phyloP scores from a whole-genome alignment of 148 eudicot species.

The Euryodendron excelsum region DNA sequence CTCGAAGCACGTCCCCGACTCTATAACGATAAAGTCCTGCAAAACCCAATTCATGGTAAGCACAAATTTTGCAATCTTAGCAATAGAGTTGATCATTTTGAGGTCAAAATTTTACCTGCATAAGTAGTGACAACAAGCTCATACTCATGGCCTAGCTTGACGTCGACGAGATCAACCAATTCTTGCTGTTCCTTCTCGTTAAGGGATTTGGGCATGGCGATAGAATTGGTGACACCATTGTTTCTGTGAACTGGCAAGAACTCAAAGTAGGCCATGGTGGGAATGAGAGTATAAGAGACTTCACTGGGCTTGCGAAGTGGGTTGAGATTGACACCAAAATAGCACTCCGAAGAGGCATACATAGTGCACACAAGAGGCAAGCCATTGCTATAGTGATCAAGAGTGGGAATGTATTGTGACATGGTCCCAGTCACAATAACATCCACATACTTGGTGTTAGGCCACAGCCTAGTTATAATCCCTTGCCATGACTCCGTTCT shows the following conservation, averaged over 20 bases:
- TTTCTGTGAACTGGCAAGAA: constrained; percentile 65
- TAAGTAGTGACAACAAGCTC: constrained; percentile 84
- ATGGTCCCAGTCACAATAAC: constrained; percentile 84
- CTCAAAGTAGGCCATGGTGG: constrained; percentile 75
- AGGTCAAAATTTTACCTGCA: constrained; percentile 41
- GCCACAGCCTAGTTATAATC: constrained; percentile 70
- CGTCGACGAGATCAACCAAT: constrained; percentile 62
- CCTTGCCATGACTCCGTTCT: constrained; percentile 55
- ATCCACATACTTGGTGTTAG: constrained; percentile 76
- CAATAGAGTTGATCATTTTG: too few relatives aligned
- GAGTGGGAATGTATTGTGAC: constrained; percentile 80
- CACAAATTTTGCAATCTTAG: not conserved
- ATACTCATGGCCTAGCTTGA: constrained; percentile 72
- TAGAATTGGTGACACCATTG: constrained; percentile 39
- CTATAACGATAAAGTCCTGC: constrained; percentile 72
- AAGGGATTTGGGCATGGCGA: constrained; percentile 50
- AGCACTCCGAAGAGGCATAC: constrained; percentile 83
- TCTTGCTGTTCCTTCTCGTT: constrained; percentile 67
- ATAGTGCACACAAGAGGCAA: constrained; percentile 75
- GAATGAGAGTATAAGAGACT: constrained; percentile 69
- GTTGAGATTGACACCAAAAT: constrained; percentile 75
- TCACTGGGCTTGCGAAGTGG: constrained; percentile 73
- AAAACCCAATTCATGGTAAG: not conserved
- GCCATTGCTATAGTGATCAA: constrained; percentile 68
- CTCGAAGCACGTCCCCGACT: constrained; percentile 67